Evolutionary conservation across 345 rosid species (phyloP).

Genomic region (Passiflora organensis): DNA sequence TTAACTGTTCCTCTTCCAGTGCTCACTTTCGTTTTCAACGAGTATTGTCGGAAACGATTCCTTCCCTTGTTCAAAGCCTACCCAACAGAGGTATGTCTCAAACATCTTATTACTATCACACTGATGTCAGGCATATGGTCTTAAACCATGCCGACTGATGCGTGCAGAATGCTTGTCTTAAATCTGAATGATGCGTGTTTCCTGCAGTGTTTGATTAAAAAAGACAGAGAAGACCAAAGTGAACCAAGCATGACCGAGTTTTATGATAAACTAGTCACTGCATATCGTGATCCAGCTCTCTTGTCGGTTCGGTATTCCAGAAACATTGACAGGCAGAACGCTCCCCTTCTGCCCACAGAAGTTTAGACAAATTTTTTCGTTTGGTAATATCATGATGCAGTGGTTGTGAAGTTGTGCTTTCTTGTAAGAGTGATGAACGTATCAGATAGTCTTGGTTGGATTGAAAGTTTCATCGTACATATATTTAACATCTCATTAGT

Average conservation of each 20-base stretch:
- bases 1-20: constrained; percentile 73
- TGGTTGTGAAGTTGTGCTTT: background rate
- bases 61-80: constrained; percentile 57
- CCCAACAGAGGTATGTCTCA: constrained; percentile 67
- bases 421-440: background rate
- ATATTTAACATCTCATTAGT: too few species aligned
- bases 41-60: constrained; percentile 71
- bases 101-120: too few species aligned
- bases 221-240: constrained; percentile 59
- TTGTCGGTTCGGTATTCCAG: constrained; percentile 35
- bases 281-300: constrained; percentile 72
- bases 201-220: constrained; percentile 71
- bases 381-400: background rate
- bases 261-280: constrained; percentile 45
- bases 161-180: background rate
- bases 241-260: constrained; percentile 56
- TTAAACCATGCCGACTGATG: too few species aligned
- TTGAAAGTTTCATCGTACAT: too few species aligned
- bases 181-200: constrained; percentile 15
- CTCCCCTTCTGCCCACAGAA: constrained; percentile 48
- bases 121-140: too few species aligned
- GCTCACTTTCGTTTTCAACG: constrained; percentile 68
- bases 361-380: constrained; percentile 9
- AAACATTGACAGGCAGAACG: constrained; percentile 28
- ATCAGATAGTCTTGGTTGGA: too few species aligned